A percentile compares a stretch with the other conserved stretches of the same genome.
These are phyloP conservation scores for Cutaneotrichosporon dermatis DNA, from an alignment of 1,284 basidiomycete genomes.

Conservation along the genomic window DNA sequence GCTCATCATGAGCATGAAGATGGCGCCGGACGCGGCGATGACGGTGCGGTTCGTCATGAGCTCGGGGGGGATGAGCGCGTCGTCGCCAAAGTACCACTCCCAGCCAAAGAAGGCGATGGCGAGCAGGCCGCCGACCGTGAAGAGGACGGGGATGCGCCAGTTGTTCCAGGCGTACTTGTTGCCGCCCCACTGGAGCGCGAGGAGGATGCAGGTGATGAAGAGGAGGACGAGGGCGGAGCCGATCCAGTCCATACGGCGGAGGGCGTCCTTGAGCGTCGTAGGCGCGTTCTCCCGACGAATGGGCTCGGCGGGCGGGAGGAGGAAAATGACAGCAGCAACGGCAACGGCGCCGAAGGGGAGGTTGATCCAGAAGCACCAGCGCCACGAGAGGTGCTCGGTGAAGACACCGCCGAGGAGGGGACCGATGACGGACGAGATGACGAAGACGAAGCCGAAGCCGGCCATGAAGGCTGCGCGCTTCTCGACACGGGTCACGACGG, in stretches of 20 bases:
- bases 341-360: constrained; percentile 49
- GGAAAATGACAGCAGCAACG: constrained; percentile 46
- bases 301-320: constrained; percentile 51
- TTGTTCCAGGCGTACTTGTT: constrained; percentile 40
- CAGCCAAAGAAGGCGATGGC: constrained; percentile 45
- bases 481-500: constrained; percentile 46
- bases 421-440: constrained; percentile 45
- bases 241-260: constrained; percentile 48
- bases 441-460: constrained; percentile 46
- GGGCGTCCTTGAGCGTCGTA: constrained; percentile 24
- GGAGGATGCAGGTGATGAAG: constrained; percentile 48
- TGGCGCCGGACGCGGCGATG: constrained; percentile 38
- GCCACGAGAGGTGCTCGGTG: constrained; percentile 51
- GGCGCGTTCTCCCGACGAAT: constrained; percentile 49
- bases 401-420: constrained; percentile 51
- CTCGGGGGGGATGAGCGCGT: constrained; percentile 38
- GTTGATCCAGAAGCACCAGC: constrained; percentile 54
- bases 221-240: constrained; percentile 49
- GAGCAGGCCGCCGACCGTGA: constrained; percentile 45
- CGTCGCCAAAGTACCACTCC: constrained; percentile 44
- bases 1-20: constrained; percentile 50
- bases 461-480: constrained; percentile 49
- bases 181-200: constrained; percentile 52
- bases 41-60: constrained; percentile 44
- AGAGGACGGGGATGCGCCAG: constrained; percentile 46